Conservation (phyloP, 495 filamentous ascomycete species). For the Parmelia sp. region DNA sequence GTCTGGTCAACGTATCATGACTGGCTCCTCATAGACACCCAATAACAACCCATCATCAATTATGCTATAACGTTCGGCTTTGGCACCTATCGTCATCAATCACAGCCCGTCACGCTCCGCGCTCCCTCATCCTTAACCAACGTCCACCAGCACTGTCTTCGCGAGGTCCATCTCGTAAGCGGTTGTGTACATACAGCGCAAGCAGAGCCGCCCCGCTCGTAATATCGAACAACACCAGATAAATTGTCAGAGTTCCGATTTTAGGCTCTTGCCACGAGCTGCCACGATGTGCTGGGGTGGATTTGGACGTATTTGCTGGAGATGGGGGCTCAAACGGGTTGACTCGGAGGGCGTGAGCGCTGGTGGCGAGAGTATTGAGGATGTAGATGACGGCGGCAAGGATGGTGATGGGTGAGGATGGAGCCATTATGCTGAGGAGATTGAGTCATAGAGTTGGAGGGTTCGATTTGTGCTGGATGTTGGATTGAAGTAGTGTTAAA, state of each 20-base stretch:
- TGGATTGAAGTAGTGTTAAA: too few species aligned
- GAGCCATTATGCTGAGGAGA: neutral
- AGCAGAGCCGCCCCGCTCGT: neutral
- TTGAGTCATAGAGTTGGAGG: neutral
- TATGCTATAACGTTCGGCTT: too few species aligned
- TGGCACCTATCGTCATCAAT: too few species aligned
- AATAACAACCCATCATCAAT: too few species aligned
- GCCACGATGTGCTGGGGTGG: neutral
- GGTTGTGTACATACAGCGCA: neutral
- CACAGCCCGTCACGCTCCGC: too few species aligned
- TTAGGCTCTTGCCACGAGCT: neutral
- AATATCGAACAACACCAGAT: neutral
- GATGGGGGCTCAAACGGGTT: neutral
- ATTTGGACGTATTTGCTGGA: too few species aligned
- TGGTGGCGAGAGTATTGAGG: neutral
- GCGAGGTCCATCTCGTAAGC: neutral
- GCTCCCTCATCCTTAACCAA: neutral
- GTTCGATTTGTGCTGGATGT: too few species aligned
- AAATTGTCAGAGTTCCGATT: neutral
- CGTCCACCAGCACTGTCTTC: neutral
- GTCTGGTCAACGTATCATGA: too few species aligned
- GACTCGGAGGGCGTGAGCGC: neutral
- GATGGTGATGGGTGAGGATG: neutral
- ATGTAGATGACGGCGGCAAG: neutral
- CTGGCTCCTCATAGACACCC: too few species aligned